These are phyloP conservation scores for Tricholoma sp. DNA, from an alignment of 768 basidiomycete genomes.

Conservation along the genomic window DNA sequence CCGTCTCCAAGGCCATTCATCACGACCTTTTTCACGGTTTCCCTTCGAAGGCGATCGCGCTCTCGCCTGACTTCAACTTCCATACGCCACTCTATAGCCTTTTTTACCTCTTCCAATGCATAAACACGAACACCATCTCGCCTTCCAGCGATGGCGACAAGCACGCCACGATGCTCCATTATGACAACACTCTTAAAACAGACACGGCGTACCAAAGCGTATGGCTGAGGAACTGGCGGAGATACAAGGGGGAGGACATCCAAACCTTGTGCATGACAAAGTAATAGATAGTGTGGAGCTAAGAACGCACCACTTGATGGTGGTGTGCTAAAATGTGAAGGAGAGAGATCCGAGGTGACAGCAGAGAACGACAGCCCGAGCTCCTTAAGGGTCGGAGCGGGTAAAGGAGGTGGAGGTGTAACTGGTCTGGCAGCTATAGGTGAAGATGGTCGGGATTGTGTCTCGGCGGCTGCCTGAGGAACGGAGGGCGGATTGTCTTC, in stretches of 20 bases:
- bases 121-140: conserved; percentile 86
- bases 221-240: conserved; percentile 72
- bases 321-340: conserved; percentile 73
- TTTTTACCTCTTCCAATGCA: conserved; percentile 81
- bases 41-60: conserved; percentile 63
- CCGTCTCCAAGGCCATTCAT: conserved; percentile 29
- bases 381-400: conserved; percentile 67
- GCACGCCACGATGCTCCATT: conserved; percentile 87
- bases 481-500: conserved; percentile 22
- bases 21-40: conserved; percentile 54
- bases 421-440: conserved; percentile 47
- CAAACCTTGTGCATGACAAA: conserved; percentile 82
- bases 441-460: conserved; percentile 49
- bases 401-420: conserved; percentile 69
- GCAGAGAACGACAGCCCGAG: conserved; percentile 70
- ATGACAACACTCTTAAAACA: conserved; percentile 85
- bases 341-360: conserved; percentile 63
- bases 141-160: conserved; percentile 87
- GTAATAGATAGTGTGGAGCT: conserved; percentile 73
- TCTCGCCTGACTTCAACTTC: conserved; percentile 76
- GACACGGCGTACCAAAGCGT: conserved; percentile 77
- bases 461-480: conserved; percentile 26
- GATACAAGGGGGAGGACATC: conserved; percentile 79
- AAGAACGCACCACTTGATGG: conserved; percentile 78
- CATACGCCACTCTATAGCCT: conserved; percentile 83